Evolutionary conservation across 441 rosid genomes (phyloP).

Genomic region (Gossypium schwendimanii): DNA sequence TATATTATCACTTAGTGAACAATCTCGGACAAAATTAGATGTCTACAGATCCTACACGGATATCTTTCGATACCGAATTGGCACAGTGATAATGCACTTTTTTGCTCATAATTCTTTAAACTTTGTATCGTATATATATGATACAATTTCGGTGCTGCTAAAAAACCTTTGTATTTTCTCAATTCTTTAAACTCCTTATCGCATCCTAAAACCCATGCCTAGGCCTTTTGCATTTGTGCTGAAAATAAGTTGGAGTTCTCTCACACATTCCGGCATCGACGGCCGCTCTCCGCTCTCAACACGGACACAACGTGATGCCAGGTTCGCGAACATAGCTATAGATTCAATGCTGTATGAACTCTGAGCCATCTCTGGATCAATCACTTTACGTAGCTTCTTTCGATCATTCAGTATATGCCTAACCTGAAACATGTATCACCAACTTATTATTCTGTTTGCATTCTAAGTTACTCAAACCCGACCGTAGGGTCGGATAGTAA

Average conservation of each 20-base stretch:
- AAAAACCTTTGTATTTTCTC: conserved; percentile 12
- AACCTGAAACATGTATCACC: conserved; percentile 41
- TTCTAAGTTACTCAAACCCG: neutral
- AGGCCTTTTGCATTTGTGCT: conserved; percentile 65
- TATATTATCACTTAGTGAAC: neutral
- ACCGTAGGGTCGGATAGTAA: too few relatives aligned
- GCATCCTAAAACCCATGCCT: conserved; percentile 51
- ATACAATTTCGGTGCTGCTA: conserved; percentile 18
- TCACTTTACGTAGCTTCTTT: conserved; percentile 68
- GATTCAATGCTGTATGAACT: conserved; percentile 71
- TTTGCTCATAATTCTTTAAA: neutral
- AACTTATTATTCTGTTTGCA: neutral
- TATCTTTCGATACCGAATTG: neutral
- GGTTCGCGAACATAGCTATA: conserved; percentile 72
- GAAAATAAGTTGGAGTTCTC: conserved; percentile 66
- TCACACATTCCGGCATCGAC: conserved; percentile 67
- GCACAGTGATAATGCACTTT: neutral
- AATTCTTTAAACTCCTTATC: conserved; percentile 8
- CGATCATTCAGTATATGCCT: conserved; percentile 62
- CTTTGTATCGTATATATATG: conserved; percentile 11
- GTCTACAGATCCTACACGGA: neutral
- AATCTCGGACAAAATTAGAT: neutral
- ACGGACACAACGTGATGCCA: conserved; percentile 85
- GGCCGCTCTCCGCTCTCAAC: conserved; percentile 75
- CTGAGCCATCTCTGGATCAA: conserved; percentile 66